Percentiles rank a stretch among this genome's conserved stretches.
Conservation (phyloP, 2,329 filamentous ascomycete genomes). For the Penicillium sp. region DNA sequence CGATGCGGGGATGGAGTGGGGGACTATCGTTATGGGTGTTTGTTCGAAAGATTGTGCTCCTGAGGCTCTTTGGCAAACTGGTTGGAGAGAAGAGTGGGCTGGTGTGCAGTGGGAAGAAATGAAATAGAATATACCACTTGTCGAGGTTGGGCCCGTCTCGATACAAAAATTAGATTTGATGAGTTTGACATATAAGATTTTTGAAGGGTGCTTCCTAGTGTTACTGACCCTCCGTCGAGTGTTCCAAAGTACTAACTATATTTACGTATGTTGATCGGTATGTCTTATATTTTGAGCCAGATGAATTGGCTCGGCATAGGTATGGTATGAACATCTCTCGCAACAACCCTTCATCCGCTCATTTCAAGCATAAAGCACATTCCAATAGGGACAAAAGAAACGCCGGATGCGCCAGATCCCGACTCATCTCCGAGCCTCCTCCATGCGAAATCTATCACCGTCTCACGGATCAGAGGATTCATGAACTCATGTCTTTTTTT, state of each 20-base stretch:
- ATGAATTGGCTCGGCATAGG: conserved; percentile 4
- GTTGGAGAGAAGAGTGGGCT: conserved; percentile 93
- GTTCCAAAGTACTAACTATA: background rate
- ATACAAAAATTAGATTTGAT: conserved; percentile 8
- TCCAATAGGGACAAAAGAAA: conserved; percentile 24
- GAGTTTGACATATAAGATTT: background rate
- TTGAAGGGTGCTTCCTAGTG: background rate
- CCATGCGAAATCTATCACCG: conserved; percentile 29
- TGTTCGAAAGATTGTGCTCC: conserved; percentile 78
- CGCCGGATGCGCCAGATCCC: conserved; percentile 29
- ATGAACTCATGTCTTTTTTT: conserved; percentile 29
- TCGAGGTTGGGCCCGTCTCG: background rate
- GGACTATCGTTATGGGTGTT: conserved; percentile 83
- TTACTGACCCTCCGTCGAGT: background rate
- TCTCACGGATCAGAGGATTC: conserved; percentile 27
- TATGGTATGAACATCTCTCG: conserved; percentile 21
- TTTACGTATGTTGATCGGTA: background rate
- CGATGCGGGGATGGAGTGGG: conserved; percentile 94
- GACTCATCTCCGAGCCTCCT: conserved; percentile 29
- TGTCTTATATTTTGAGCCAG: conserved; percentile 6
- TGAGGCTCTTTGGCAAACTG: conserved; percentile 62
- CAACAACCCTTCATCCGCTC: conserved; percentile 14
- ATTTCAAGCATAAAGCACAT: conserved; percentile 18
- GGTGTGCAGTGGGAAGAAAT: conserved; percentile 96
- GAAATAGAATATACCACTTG: conserved; percentile 16